Evolutionary conservation across 805 yeast genomes (phyloP), one percentile per base, ranked within the genome.

Genomic region (Suhomyces prunicola): DNA sequence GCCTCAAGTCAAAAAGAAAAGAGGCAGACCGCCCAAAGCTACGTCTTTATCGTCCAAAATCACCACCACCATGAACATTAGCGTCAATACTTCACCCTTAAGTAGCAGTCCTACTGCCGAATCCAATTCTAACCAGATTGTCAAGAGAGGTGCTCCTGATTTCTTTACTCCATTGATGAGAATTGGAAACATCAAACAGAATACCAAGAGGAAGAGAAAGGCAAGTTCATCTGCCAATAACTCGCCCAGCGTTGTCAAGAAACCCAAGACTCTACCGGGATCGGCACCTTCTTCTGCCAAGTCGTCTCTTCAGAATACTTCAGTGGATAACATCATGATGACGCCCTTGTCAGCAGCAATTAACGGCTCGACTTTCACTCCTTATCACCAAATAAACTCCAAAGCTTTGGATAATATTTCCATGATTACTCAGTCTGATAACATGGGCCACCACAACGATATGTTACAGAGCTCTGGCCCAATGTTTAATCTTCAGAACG

Each of bases 1-100:
- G 5, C 59, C 61, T 2, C 71, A 75, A 3, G 63, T 67, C 15
- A 75, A 73, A 56, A 61, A 70, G 48, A 76, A 71, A 57, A 61
- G 80, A 57, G 80, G 80, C n/a, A 66, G 80, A 58, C 80, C 80
- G 7, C 79, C 80, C 36, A 76, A 76, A 62, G 68, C 74, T 1
- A 60, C 67, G n/a, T 67, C 72, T 19, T 62, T 72, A 26, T 60
- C 69, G 40, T 71, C 67, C 55, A 69, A 70, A 54, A 72, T 71
- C 53, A 72, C 76, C 45, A 67, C 73, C 47, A 71, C 78, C 8
- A 61, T 74, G 57, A 75, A 76, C 58, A 73, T 75, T 60, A 69
- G 66, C 51, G 69, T 75, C 54, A 71, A 73, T 47, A 70, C 78
- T 2, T 66, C 71, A 10, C 76, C 78, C 5, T 59, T 67, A 50